phyloP scores from a whole-genome alignment of 73 alveolate species.

The Stentor roeselii region DNA sequence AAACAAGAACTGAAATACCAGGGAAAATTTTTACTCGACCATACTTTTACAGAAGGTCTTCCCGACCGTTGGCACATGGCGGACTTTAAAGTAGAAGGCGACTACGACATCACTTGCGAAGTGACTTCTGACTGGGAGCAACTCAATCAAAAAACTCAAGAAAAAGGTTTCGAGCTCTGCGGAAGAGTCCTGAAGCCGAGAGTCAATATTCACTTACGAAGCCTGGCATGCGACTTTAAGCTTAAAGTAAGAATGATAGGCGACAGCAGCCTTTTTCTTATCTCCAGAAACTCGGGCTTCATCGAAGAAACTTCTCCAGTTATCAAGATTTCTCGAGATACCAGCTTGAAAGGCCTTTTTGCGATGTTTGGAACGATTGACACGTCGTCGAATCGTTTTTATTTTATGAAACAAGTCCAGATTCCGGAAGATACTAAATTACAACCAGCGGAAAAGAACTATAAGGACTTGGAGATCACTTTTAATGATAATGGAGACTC shows the following conservation, averaged over 20 bases:
- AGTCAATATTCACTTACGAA: neutral
- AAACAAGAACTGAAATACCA: neutral
- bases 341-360: neutral
- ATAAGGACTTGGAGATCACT: constrained; percentile 18
- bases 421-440: constrained; percentile 4
- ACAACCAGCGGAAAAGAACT: constrained; percentile 12
- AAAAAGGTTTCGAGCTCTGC: neutral
- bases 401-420: constrained; percentile 8
- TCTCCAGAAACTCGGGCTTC: neutral
- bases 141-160: neutral
- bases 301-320: neutral
- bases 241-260: neutral
- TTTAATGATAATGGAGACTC: constrained; percentile 25
- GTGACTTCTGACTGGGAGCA: neutral
- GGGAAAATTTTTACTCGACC: neutral
- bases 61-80: neutral
- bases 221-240: constrained; percentile 18
- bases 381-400: neutral
- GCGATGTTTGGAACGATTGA: constrained; percentile 6
- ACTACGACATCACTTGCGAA: neutral
- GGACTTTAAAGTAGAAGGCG: neutral
- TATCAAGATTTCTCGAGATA: neutral
- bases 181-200: neutral
- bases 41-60: neutral
- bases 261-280: neutral